These are phyloP conservation scores for Anacardium occidentale DNA, from an alignment of 345 rosid species.

Conservation along the genomic window DNA sequence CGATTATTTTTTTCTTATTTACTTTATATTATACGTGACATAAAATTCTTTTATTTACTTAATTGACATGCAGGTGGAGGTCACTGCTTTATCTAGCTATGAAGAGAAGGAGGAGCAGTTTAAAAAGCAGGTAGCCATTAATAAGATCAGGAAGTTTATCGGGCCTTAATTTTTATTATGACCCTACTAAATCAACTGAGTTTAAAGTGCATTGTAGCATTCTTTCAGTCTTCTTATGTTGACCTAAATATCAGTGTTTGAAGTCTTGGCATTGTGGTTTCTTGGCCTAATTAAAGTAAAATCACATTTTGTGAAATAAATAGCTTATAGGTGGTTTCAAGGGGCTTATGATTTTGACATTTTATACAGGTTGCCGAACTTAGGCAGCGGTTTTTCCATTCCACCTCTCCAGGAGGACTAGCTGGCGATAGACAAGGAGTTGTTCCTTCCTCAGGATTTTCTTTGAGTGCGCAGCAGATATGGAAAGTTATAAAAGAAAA, in stretches of 20 bases:
- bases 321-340: background rate
- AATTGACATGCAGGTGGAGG: slow-evolving; percentile 57
- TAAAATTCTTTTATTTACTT: slow-evolving; percentile 16
- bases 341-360: slow-evolving; percentile 8
- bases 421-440: slow-evolving; percentile 88
- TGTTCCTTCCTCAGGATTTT: slow-evolving; percentile 88
- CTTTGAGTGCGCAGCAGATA: slow-evolving; percentile 76
- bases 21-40: background rate
- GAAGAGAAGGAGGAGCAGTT: slow-evolving; percentile 77
- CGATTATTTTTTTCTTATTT: background rate
- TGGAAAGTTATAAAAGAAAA: slow-evolving; percentile 84
- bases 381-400: slow-evolving; percentile 72
- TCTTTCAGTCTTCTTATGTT: background rate
- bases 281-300: background rate
- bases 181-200: background rate
- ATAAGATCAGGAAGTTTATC: slow-evolving; percentile 4
- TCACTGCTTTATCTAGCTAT: slow-evolving; percentile 73
- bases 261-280: background rate
- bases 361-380: slow-evolving; percentile 61
- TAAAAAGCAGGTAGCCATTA: slow-evolving; percentile 59
- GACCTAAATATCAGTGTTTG: background rate
- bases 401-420: slow-evolving; percentile 87
- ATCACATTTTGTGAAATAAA: slow-evolving; percentile 8
- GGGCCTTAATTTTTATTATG: background rate
- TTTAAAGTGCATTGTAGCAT: background rate